Base-by-base conservation (phyloP, 2,329 filamentous ascomycete genomes). In the Sarocladiaceae sp. region DNA sequence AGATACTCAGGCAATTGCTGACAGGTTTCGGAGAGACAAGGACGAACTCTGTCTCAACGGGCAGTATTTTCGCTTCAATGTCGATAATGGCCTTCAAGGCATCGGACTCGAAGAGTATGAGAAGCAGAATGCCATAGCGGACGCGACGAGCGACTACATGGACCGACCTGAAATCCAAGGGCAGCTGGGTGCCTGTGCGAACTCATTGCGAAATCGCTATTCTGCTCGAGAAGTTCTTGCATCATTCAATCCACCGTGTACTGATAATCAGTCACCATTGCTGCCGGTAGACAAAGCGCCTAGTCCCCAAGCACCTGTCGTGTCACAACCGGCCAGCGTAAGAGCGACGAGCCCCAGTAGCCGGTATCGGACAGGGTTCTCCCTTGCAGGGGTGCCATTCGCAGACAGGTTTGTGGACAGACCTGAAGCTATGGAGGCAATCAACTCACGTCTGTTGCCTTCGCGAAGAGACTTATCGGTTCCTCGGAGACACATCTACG, bases 361-460 rank as follows among this genome's bases (percentile, higher is more conserved):
- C 18, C 20, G 33, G 9, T 21, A 7, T 15, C 26, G 27, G 4
- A 16, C 33, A 21, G 4, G 15, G 12, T 43, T 43, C 18, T 43
- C 26, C 6, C 11, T 33, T 3, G 40, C 40, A 5, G 40, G 40
- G 3, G 40, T 43, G 27, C 48, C 50, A 12, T 81, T 83, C 50
- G 69, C 79, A 0, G 78, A 82, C 52, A 80, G 78, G 47, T 82
- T 72, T 47, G 77, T 82, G 2, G 65, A 71, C 9, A 69, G 76
- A 1, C 66, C 70, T 12, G 27, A 21, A 15, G 37, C 15, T 6
- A 43, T 43, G 27, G 11, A 15, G 12, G 12, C 40, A 16, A 43
- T 43, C 12, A 13, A 15, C 4, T 43, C 40, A 3, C 18, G 16
- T 6, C 29, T 43, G 4, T 13, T 43, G 9, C 40, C 26, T 16